phyloP scores from a whole-genome alignment of 2,329 filamentous ascomycete species.

The Atkinsonella hypoxylon region DNA sequence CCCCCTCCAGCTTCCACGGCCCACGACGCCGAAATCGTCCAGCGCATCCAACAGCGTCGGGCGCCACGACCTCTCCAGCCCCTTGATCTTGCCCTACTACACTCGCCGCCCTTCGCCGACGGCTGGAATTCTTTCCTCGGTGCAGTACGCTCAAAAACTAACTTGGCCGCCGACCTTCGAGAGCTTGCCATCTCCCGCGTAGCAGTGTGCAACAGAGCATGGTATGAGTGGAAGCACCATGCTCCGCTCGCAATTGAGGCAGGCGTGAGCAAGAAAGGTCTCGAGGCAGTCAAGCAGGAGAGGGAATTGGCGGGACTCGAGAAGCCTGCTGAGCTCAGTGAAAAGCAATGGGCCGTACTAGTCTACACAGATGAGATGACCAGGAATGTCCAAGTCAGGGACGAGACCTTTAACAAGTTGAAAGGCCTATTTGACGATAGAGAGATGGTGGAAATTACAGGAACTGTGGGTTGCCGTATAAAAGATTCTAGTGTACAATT shows the following conservation, averaged over 20 bases:
- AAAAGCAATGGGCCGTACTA: constrained; percentile 56
- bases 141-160: constrained; percentile 44
- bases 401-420: constrained; percentile 54
- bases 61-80: constrained; percentile 57
- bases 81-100: constrained; percentile 65
- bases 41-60: constrained; percentile 53
- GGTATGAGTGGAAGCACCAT: constrained; percentile 79
- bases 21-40: constrained; percentile 45
- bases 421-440: constrained; percentile 51
- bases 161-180: constrained; percentile 43
- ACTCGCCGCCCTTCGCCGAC: constrained; percentile 62
- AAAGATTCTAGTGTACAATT: too few species aligned
- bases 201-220: constrained; percentile 66
- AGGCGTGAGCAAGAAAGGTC: constrained; percentile 40
- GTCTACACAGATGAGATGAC: constrained; percentile 80
- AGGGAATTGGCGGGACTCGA: constrained; percentile 11
- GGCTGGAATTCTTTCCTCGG: constrained; percentile 64
- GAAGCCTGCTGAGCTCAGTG: constrained; percentile 32
- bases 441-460: constrained; percentile 71
- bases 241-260: constrained; percentile 52
- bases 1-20: constrained; percentile 31
- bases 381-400: constrained; percentile 53
- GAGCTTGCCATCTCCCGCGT: constrained; percentile 75
- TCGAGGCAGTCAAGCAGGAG: constrained; percentile 31
- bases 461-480: constrained; percentile 40